Percentiles rank a stretch among this genome's conserved stretches.
Conservation (phyloP, 495 filamentous ascomycete genomes). For the Penicillium macrosclerotiorum region DNA sequence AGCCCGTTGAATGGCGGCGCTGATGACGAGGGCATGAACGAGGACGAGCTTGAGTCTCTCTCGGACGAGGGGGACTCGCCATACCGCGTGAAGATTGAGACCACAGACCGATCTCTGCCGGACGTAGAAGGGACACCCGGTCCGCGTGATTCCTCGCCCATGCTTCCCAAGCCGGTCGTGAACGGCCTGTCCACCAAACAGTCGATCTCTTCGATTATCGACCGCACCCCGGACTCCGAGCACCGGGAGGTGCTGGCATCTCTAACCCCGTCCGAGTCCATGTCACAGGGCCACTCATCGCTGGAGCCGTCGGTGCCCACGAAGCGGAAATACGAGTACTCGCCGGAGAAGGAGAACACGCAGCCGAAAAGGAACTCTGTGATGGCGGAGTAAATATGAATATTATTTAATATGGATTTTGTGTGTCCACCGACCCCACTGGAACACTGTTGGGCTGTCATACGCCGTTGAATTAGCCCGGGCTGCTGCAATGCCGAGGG, state of each 20-base stretch:
- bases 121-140: conserved; percentile 11
- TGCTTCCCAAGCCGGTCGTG: conserved; percentile 15
- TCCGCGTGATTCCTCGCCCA: conserved; percentile 11
- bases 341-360: conserved; percentile 29
- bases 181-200: conserved; percentile 42
- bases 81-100: conserved; percentile 34
- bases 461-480: not conserved
- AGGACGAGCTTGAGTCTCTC: conserved; percentile 37
- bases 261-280: conserved; percentile 17
- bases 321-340: conserved; percentile 30
- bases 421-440: not conserved
- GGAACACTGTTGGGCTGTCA: not conserved
- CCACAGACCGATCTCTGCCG: conserved; percentile 21
- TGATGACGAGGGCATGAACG: conserved; percentile 31
- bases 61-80: conserved; percentile 28
- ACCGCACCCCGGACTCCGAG: conserved; percentile 34
- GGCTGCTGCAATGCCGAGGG: no score
- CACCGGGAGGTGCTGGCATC: conserved; percentile 25
- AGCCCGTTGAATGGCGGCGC: conserved; percentile 34
- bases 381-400: conserved; percentile 5
- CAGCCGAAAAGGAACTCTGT: conserved; percentile 25
- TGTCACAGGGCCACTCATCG: conserved; percentile 17
- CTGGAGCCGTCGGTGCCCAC: conserved; percentile 21
- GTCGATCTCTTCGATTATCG: conserved; percentile 48
- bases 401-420: not conserved